These are phyloP conservation scores for Chlamydomonas schloesseri DNA, from an alignment of 139 green algal species.

Conservation along the genomic window DNA sequence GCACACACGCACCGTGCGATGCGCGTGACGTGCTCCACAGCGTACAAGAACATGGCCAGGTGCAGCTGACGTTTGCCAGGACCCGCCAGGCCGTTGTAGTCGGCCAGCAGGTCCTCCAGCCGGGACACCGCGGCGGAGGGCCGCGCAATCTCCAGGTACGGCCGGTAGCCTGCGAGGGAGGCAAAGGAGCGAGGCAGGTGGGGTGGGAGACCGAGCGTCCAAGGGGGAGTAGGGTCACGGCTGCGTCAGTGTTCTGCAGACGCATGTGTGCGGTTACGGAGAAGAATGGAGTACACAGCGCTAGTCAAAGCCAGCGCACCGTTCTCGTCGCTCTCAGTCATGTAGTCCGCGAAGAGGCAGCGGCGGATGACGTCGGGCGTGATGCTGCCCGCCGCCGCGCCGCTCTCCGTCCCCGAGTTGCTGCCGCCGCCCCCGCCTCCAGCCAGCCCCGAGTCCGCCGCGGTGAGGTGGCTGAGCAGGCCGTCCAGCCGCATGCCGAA, in stretches of 20 bases:
- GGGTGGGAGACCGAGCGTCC: neutral
- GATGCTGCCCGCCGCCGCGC: neutral
- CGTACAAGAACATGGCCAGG: slow-evolving; percentile 80
- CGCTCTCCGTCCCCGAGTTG: neutral
- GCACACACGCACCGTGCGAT: slow-evolving; percentile 55
- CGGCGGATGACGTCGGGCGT: slow-evolving; percentile 60
- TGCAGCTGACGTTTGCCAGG: slow-evolving; percentile 65
- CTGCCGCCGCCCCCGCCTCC: neutral
- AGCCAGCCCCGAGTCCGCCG: neutral
- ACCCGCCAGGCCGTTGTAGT: slow-evolving; percentile 52
- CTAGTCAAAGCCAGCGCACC: slow-evolving; percentile 5
- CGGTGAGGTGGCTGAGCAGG: slow-evolving; percentile 49
- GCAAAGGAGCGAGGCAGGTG: neutral
- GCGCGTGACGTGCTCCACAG: slow-evolving; percentile 74
- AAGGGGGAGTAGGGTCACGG: neutral
- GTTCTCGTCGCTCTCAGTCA: slow-evolving; percentile 45
- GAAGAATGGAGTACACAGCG: no score
- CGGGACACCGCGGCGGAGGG: slow-evolving; percentile 54
- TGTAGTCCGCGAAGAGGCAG: slow-evolving; percentile 83
- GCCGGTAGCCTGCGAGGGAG: slow-evolving; percentile 41
- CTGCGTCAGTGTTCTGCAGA: no score
- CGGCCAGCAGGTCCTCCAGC: slow-evolving; percentile 68
- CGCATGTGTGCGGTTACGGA: slow-evolving; percentile 8
- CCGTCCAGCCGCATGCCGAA: slow-evolving; percentile 55
- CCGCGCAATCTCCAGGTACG: slow-evolving; percentile 65